phyloP scores from a whole-genome alignment of 192 early-diverging fungal species.

The Backusella psychrophila region DNA sequence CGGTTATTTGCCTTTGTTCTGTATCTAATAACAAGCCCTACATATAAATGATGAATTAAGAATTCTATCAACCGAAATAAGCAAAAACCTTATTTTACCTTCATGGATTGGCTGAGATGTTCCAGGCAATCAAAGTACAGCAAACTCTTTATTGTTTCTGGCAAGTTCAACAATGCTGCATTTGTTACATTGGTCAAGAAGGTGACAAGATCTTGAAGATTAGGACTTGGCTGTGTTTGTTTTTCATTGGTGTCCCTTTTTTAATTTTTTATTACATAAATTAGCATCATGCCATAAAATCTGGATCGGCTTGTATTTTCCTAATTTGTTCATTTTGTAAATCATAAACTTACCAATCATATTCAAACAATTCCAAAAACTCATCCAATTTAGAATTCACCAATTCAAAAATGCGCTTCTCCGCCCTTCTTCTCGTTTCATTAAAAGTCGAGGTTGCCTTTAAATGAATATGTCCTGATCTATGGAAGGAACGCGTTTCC shows the following conservation, averaged over 20 bases:
- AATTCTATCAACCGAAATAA: background rate
- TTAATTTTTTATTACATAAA: background rate
- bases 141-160: constrained; percentile 57
- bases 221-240: constrained; percentile 62
- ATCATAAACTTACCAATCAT: constrained; percentile 65
- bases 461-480: constrained; percentile 56
- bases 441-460: constrained; percentile 64
- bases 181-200: constrained; percentile 67
- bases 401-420: constrained; percentile 78
- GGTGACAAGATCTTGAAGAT: constrained; percentile 71
- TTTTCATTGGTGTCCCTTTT: constrained; percentile 52
- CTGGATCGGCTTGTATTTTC: constrained; percentile 3
- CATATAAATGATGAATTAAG: background rate
- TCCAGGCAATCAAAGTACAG: constrained; percentile 77
- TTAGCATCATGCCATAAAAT: background rate
- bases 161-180: constrained; percentile 67
- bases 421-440: constrained; percentile 66
- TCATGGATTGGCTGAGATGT: constrained; percentile 61
- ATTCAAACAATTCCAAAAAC: constrained; percentile 78
- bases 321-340: background rate
- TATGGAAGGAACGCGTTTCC: constrained; percentile 60
- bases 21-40: constrained; percentile 60
- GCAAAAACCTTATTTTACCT: constrained; percentile 42
- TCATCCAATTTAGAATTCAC: constrained; percentile 81
- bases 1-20: constrained; percentile 58